phyloP scores from a whole-genome alignment of 169 alveolate genomes.

The Plasmodium coatneyi region DNA sequence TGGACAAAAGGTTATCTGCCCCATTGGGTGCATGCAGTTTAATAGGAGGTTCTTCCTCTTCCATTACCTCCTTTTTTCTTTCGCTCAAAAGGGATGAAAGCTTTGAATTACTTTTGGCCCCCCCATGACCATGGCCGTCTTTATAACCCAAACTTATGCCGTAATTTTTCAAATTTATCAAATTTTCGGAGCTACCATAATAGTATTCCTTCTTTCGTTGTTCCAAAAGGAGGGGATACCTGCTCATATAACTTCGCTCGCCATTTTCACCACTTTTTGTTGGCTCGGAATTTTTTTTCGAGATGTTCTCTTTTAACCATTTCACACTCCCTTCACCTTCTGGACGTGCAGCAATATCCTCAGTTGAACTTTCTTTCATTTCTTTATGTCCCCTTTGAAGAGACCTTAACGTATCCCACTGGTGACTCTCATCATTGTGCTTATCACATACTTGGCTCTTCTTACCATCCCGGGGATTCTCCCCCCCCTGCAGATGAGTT shows the following conservation, averaged over 20 bases:
- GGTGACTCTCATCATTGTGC: neutral
- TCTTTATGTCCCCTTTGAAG: neutral
- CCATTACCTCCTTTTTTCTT: conserved; percentile 7
- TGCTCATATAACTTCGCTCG: neutral
- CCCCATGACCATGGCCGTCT: neutral
- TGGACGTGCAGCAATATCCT: neutral
- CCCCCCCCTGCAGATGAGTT: neutral
- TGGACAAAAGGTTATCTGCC: neutral
- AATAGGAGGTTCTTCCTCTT: conserved; percentile 10
- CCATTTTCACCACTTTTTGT: neutral
- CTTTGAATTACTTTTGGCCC: neutral
- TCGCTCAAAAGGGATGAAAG: neutral
- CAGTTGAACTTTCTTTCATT: neutral
- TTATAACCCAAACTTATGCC: neutral
- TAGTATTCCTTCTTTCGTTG: neutral
- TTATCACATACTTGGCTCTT: neutral
- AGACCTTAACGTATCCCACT: neutral
- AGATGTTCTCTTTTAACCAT: neutral
- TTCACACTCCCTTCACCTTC: neutral
- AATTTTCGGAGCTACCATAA: neutral
- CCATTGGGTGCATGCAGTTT: neutral
- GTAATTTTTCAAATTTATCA: neutral
- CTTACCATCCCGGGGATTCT: neutral
- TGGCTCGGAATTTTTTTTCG: neutral
- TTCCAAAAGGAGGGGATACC: neutral